Conservation (phyloP, 768 basidiomycete genomes). For the Strobilomyces confusus region DNA sequence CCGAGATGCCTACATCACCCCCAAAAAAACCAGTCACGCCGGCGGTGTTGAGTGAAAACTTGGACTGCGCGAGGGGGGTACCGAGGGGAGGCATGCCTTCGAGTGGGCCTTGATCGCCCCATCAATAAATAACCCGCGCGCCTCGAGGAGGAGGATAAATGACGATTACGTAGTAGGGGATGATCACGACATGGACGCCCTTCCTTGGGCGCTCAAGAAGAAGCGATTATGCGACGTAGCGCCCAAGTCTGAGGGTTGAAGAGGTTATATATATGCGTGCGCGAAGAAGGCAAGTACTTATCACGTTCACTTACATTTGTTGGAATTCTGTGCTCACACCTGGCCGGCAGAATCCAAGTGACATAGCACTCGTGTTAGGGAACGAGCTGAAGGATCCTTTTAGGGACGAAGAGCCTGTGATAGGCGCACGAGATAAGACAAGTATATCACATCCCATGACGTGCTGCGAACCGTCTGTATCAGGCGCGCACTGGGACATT, state of each 20-base stretch:
- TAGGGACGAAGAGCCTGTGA: no score
- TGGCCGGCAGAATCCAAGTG: no score
- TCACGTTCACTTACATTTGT: no score
- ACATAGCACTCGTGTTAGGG: no score
- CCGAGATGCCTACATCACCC: conserved; percentile 35
- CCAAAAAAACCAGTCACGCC: conserved; percentile 36
- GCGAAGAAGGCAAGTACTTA: no score
- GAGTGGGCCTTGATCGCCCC: neutral
- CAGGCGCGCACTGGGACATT: no score
- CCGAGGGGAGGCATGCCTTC: conserved; percentile 11
- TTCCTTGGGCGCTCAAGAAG: neutral
- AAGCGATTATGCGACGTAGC: neutral
- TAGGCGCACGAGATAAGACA: no score
- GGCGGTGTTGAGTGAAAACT: conserved; percentile 26
- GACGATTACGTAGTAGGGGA: neutral
- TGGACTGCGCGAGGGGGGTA: conserved; percentile 3
- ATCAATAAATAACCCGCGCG: neutral
- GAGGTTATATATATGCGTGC: no score
- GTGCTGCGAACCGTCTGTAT: no score
- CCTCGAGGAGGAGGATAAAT: neutral
- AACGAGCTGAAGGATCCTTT: conserved; percentile 3
- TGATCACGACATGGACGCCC: neutral
- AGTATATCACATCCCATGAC: no score
- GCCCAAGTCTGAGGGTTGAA: neutral
- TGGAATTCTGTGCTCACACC: no score